A percentile compares a stretch with the other conserved stretches of the same genome.
These are phyloP conservation scores for Drechslerella coelobrocha DNA, from an alignment of 2,329 filamentous ascomycete species.

Conservation along the genomic window DNA sequence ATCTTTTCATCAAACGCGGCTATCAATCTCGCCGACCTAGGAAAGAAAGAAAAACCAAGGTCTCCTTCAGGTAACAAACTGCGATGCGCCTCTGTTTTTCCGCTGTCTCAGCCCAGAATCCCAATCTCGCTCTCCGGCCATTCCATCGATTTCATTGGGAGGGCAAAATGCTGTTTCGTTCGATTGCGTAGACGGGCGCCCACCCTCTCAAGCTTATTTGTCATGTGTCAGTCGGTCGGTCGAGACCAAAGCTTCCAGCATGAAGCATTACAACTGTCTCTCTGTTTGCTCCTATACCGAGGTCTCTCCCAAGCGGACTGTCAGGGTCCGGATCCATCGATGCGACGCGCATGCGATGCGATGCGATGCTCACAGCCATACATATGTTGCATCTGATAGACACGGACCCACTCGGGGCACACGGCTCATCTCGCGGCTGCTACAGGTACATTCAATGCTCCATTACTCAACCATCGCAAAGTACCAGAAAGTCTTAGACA, in stretches of 20 bases:
- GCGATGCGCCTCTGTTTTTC: no score
- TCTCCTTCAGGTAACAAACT: neutral
- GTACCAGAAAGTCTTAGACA: neutral
- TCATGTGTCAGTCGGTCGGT: neutral
- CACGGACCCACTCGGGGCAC: no score
- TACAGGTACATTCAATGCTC: neutral
- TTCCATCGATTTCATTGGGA: neutral
- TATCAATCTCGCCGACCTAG: constrained; percentile 37
- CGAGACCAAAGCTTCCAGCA: neutral
- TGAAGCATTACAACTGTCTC: neutral
- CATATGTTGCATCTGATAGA: no score
- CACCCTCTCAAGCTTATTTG: neutral
- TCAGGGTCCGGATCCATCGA: no score
- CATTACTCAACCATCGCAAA: neutral
- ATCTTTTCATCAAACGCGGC: constrained; percentile 14
- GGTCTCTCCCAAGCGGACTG: no score
- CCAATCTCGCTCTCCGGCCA: neutral
- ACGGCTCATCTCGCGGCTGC: no score
- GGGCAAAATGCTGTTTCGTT: neutral
- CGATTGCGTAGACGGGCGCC: neutral
- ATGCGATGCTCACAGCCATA: no score
- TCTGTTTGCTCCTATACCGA: no score
- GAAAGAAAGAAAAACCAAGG: neutral
- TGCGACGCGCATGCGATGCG: no score
- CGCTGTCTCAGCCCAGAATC: constrained; percentile 3